Percentiles rank a stretch among this genome's conserved stretches.
phyloP scores from a whole-genome alignment of 2,329 filamentous ascomycete genomes.

The Macrophomina tecta region DNA sequence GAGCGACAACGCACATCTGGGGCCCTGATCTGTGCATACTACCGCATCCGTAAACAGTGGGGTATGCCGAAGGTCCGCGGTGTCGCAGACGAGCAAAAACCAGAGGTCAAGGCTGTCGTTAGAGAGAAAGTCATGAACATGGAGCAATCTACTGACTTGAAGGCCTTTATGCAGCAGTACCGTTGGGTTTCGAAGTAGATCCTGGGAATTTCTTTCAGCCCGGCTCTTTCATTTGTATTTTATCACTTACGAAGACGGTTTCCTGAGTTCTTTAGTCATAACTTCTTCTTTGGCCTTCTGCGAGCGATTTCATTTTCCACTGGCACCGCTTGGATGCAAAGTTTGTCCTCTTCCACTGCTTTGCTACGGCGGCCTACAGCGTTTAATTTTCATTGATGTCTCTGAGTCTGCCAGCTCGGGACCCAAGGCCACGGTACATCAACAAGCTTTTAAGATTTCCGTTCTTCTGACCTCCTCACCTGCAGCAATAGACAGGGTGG shows the following conservation, averaged over 20 bases:
- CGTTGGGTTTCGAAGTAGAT: neutral
- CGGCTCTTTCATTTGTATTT: too few relatives aligned
- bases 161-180: neutral
- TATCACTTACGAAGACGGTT: neutral
- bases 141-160: slow-evolving; percentile 23
- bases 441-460: slow-evolving; percentile 4
- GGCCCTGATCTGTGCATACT: slow-evolving; percentile 27
- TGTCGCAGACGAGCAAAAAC: slow-evolving; percentile 26
- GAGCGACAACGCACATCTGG: slow-evolving; percentile 22
- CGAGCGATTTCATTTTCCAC: neutral
- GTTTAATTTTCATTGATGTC: neutral
- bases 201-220: neutral
- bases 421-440: neutral
- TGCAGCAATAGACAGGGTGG: neutral
- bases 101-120: slow-evolving; percentile 26
- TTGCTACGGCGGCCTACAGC: neutral
- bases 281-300: neutral
- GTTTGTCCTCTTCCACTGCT: too few relatives aligned
- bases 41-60: slow-evolving; percentile 27
- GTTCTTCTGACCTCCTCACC: neutral
- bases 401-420: slow-evolving; percentile 8
- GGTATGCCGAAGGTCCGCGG: slow-evolving; percentile 27
- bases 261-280: neutral
- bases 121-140: slow-evolving; percentile 15
- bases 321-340: neutral